Base-by-base conservation (phyloP, 1,284 basidiomycete genomes). In the Psilocybe mexicana region DNA sequence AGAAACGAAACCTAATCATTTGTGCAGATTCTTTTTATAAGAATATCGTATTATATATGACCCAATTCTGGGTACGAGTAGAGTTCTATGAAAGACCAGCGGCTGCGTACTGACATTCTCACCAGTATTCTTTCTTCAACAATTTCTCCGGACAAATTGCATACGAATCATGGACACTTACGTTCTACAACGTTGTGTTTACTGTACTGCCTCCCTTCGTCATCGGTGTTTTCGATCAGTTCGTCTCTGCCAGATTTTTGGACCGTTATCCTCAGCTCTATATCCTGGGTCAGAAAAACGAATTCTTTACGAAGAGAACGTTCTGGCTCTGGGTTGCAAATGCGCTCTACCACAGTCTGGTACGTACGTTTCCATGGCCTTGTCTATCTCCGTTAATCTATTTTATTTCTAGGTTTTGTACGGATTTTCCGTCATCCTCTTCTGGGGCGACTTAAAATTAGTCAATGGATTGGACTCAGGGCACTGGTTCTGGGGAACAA, bases 401-500 rank as follows among this genome's bases (percentile, higher is more conserved):
- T 35, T 46, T 40, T n/a, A 12, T 49, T 12, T 12, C 2, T 50
- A 97, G 90, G 72, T 96, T 48, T 76, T 96, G 23, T 99, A 90
- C 70, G 87, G 88, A 2, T 95, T 97, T 69, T 94, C 95, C 1
- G 80, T 95, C 49, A 83, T 95, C 57, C 80, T 96, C 43, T 98
- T 97, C 75, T 94, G 93, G 89, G 92, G 90, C 35, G 93, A 95
- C 69, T 76, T 96, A 60, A 91, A 95, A 67, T 86, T 92, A 56
- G 72, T 81, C 1, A 81, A 86, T 57, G 97, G 97, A 0, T 82
- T 86, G 63, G 90, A 94, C 70, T 86, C 89, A 10, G 96, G 96
- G 6, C 90, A 94, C 74, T 99, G 97, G 97, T 92, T 96, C 67
- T 99, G 96, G 96, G 97, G 97, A 52, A 98, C 94, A 2, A 92